These are phyloP conservation scores for Davidsoniella eucalypti DNA, from an alignment of 2,329 filamentous ascomycete species.

Conservation along the genomic window DNA sequence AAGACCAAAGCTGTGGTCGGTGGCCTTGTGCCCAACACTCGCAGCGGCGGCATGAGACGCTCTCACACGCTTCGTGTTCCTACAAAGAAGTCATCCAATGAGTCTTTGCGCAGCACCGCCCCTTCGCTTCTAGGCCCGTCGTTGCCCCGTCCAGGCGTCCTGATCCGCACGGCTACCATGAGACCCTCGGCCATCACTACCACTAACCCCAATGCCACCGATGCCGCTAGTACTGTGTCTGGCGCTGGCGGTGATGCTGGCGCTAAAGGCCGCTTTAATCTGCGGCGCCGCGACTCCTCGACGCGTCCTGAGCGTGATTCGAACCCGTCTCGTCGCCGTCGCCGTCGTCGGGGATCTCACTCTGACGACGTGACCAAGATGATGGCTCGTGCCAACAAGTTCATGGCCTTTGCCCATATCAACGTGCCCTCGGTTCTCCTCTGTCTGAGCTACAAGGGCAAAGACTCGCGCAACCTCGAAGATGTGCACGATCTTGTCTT, in stretches of 20 bases:
- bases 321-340: constrained; percentile 28
- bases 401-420: constrained; percentile 93
- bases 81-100: constrained; percentile 37
- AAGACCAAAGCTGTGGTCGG: neutral
- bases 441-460: constrained; percentile 92
- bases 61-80: constrained; percentile 25
- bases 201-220: neutral
- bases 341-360: constrained; percentile 25
- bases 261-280: constrained; percentile 31
- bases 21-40: constrained; percentile 18
- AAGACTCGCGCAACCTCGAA: constrained; percentile 85
- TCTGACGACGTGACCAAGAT: constrained; percentile 91
- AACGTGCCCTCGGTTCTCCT: constrained; percentile 90
- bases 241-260: neutral
- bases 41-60: constrained; percentile 35
- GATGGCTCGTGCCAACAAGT: constrained; percentile 87
- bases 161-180: constrained; percentile 31
- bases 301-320: constrained; percentile 5
- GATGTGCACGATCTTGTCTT: constrained; percentile 98
- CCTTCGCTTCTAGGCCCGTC: constrained; percentile 13
- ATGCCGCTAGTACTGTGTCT: neutral
- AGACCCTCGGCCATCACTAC: constrained; percentile 1
- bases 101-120: constrained; percentile 32
- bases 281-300: constrained; percentile 31
- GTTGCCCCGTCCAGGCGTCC: constrained; percentile 23